These are phyloP conservation scores for Rhodotorula graminis DNA, from an alignment of 768 basidiomycete genomes.

Conservation along the genomic window DNA sequence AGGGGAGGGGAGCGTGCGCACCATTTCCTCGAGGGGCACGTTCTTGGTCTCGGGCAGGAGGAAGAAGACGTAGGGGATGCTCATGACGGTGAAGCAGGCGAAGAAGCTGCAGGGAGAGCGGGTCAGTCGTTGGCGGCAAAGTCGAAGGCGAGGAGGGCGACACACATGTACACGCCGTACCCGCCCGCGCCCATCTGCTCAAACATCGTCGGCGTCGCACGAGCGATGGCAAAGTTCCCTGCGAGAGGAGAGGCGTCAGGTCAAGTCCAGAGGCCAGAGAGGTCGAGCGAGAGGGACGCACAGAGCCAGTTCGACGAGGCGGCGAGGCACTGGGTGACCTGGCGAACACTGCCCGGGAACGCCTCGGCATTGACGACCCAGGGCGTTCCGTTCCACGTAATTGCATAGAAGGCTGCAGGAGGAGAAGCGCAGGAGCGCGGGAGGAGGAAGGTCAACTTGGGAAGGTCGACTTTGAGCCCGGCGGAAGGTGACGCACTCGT, in stretches of 20 bases:
- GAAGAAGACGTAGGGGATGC: constrained; percentile 52
- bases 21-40: constrained; percentile 53
- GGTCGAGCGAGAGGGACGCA: constrained; percentile 2
- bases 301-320: constrained; percentile 40
- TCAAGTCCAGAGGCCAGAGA: not conserved
- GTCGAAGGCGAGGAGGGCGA: not conserved
- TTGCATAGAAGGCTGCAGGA: constrained; percentile 44
- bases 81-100: constrained; percentile 40
- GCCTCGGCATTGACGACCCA: constrained; percentile 52
- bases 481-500: not conserved
- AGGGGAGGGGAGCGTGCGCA: constrained; percentile 1
- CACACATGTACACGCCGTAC: constrained; percentile 44
- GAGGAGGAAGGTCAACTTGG: not conserved
- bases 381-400: constrained; percentile 53
- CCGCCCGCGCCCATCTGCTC: constrained; percentile 41
- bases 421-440: constrained; percentile 11
- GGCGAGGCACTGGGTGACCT: constrained; percentile 41
- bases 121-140: too few relatives aligned
- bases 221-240: constrained; percentile 44
- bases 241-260: not conserved
- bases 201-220: constrained; percentile 47
- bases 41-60: constrained; percentile 52
- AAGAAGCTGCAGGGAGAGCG: too few relatives aligned
- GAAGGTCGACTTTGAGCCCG: not conserved
- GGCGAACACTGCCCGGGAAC: constrained; percentile 47